Evolutionary conservation across 2,329 filamentous ascomycete species (phyloP).

Genomic region (Cercospora sp.): DNA sequence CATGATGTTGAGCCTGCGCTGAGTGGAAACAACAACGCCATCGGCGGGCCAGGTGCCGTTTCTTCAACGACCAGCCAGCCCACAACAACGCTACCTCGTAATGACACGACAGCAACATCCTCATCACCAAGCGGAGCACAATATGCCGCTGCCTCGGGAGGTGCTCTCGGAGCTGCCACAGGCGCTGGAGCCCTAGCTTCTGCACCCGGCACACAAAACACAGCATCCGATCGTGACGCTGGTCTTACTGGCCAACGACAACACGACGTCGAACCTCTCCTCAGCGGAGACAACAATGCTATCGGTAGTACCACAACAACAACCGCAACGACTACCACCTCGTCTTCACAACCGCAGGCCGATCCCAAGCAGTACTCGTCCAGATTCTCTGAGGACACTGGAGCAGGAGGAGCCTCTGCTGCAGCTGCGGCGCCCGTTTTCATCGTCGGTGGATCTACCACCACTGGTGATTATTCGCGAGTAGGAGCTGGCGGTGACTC

Average conservation of each 20-base stretch:
- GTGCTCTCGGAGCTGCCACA: neutral
- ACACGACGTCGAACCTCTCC: neutral
- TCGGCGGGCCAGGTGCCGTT: neutral
- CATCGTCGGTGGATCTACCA: neutral
- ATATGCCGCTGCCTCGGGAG: neutral
- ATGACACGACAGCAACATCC: neutral
- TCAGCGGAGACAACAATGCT: slow-evolving; percentile 3
- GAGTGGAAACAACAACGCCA: slow-evolving; percentile 1
- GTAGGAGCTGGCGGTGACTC: neutral
- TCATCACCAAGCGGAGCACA: neutral
- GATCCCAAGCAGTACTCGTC: neutral
- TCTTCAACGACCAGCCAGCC: neutral
- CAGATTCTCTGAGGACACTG: neutral
- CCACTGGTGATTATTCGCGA: neutral
- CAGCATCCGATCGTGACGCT: neutral
- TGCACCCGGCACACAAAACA: neutral
- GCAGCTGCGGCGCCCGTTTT: slow-evolving; percentile 28
- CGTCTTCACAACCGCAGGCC: neutral
- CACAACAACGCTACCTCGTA: neutral
- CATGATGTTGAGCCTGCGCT: slow-evolving; percentile 1
- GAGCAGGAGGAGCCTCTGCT: slow-evolving; percentile 39
- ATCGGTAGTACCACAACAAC: neutral
- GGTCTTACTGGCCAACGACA: slow-evolving; percentile 1
- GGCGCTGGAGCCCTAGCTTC: neutral
- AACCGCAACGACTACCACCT: neutral